Base-by-base conservation (phyloP, 768 basidiomycete genomes). In the Xerocomus brunneocitrinus region DNA sequence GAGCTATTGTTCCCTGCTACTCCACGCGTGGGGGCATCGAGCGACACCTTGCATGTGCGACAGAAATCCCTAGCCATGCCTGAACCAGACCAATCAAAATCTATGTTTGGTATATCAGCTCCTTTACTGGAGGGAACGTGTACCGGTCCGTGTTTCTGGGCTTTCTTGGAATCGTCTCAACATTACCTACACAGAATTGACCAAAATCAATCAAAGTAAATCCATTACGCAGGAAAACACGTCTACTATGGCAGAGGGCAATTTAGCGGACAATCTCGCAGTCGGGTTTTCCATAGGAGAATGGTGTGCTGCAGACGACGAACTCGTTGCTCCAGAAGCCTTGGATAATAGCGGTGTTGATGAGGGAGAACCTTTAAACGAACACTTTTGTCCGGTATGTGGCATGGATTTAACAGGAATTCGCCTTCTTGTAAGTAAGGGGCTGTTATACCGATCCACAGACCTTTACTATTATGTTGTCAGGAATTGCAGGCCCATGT, bases 261-360 rank as follows among this genome's bases (percentile, higher is more conserved):
- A 31, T 28, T 43, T 41, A 16, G 25, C 4, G 16, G 24, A 35
- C 22, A 47, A 42, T 6, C 13, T 40, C 6, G 5, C n/a, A 22
- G 28, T 40, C 16, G 60, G 53, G 12, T 67, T 68, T 51, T 36
- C 64, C 25, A 73, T 73, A 16, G 78, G 78, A 31, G 82, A 83
- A 7, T 91, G 89, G 89, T 80, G 74, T 40, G 82, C 73, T 61
- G 87, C 81, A 10, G 89, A 91, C 59, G 91, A 92, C 58, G 91
- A 86, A 66, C 66, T 77, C 7, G 68, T 66, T 53, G 59, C 67
- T 19, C 62, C 71, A 50, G 69, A 71, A 13, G 61, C 58, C 9
- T 62, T 62, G 12, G 70, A 69, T 19, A 60, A 63, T 35, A 31
- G 4, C 8, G 59, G 62, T 25, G 58, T 63, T 4, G 66, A 68